These are phyloP conservation scores for Patellifolia procumbens DNA, from an alignment of 179 eudicot genomes.

Conservation along the genomic window DNA sequence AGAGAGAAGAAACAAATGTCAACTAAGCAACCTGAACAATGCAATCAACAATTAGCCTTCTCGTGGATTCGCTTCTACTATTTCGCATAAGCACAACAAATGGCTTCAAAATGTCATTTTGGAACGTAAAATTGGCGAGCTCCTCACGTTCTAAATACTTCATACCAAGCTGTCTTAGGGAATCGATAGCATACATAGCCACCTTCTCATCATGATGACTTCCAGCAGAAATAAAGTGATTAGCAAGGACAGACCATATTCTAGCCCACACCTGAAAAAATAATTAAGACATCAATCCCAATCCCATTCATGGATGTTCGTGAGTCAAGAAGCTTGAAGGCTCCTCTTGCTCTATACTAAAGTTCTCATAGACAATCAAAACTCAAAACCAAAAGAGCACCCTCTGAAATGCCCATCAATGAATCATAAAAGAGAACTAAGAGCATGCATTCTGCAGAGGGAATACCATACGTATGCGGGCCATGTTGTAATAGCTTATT, in stretches of 20 bases:
- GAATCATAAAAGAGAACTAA: conserved; percentile 11
- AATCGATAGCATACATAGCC: conserved; percentile 98
- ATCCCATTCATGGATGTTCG: neutral
- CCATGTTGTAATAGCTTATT: conserved; percentile 98
- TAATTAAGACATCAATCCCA: conserved; percentile 9
- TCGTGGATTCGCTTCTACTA: conserved; percentile 78
- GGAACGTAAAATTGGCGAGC: conserved; percentile 90
- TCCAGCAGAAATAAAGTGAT: conserved; percentile 95
- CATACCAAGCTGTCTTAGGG: conserved; percentile 95
- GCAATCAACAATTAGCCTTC: conserved; percentile 95
- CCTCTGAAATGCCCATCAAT: neutral
- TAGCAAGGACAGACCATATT: conserved; percentile 93
- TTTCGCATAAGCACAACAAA: conserved; percentile 93
- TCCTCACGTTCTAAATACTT: conserved; percentile 95
- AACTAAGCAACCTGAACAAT: conserved; percentile 71
- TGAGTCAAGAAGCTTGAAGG: neutral
- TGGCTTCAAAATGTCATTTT: conserved; percentile 94
- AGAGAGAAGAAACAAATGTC: neutral
- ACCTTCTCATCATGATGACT: conserved; percentile 98
- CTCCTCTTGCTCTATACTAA: neutral
- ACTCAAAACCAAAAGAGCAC: conserved; percentile 6
- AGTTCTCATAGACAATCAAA: conserved; percentile 2
- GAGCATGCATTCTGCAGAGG: conserved; percentile 20
- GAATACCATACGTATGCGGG: conserved; percentile 95
- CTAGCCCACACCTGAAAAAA: conserved; percentile 95